Evolutionary conservation across 148 eudicot species (phyloP), one percentile per base, ranked within the genome.

Genomic region (Persicaria maculosa): DNA sequence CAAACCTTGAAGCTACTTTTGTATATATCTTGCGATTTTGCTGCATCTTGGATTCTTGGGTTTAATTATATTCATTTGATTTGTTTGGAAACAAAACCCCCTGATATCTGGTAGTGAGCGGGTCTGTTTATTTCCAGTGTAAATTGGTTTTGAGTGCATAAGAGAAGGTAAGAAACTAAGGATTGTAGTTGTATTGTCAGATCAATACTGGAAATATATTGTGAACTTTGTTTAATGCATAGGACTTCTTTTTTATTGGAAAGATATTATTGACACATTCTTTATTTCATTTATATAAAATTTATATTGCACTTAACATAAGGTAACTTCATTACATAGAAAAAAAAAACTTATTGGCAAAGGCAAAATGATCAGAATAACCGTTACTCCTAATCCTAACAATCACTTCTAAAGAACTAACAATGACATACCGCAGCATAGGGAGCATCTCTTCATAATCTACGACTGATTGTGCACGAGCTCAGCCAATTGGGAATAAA

Each of bases 401-500:
- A 31, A 31, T 31, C 40, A 31, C 40, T 31, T 31, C 40, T 31
- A 31, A 12, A 64, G 69, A 36, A 10, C 45, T 31, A 64, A 64
- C 47, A 12, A 65, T 31, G 12, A 40, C 70, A 40, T 65, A 65
- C 70, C 70, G 9, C 46, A n/a, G 25, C 11, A n/a, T 57, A 57
- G 31, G 25, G 31, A 14, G 1, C 17, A 2, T 15, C 4, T 43
- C 47, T 40, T 14, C 19, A 12, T 15, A 65, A 65, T 65, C 70
- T 40, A 40, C 70, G 15, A 9, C 43, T 40, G 12, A 9, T 65
- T 65, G 47, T 65, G 71, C 54, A 93, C 77, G 36, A 85, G 77
- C 75, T 80, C 85, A 25, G 50, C 76, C 74, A 94, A 76, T 9
- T 67, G 80, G 70, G 90, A 82, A 79, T 81, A 87, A 64, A 94